Conservation (phyloP, 169 alveolate species). For the Amoebophrya sp. region DNA sequence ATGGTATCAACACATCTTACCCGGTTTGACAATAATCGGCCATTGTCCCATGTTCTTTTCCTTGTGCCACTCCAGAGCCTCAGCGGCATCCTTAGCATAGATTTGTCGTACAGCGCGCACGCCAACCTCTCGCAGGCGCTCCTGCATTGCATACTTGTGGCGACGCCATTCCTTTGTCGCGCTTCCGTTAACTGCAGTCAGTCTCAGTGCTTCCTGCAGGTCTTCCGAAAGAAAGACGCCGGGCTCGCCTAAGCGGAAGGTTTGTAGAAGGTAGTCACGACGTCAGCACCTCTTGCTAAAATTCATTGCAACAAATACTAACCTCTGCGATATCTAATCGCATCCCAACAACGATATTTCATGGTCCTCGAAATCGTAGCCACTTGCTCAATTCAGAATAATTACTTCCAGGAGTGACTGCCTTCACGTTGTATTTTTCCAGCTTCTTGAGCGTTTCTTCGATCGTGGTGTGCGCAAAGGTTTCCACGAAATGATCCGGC, state of each 20-base stretch:
- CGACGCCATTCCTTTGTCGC: constrained; percentile 6
- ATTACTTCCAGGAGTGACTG: constrained; percentile 20
- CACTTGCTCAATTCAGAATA: too few species aligned
- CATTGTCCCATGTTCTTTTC: not conserved
- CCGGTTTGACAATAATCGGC: constrained; percentile 7
- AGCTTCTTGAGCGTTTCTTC: not conserved
- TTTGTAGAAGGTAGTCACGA: too few species aligned
- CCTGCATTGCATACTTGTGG: not conserved
- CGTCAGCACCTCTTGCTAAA: too few species aligned
- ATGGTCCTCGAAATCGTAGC: too few species aligned
- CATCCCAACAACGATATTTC: too few species aligned
- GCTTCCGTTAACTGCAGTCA: not conserved
- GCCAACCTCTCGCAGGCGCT: constrained; percentile 20
- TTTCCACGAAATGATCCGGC: not conserved
- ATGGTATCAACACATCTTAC: too few species aligned
- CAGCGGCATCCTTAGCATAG: not conserved
- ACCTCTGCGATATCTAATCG: too few species aligned
- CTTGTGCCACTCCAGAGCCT: not conserved
- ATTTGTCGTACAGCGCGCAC: not conserved
- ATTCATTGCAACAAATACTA: too few species aligned
- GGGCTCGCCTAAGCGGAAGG: not conserved
- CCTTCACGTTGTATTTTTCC: not conserved
- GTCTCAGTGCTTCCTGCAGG: not conserved
- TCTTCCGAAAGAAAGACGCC: constrained; percentile 9
- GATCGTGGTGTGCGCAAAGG: not conserved